Conservation (phyloP, 2,329 filamentous ascomycete genomes). For the Chaetothyriales sp. region DNA sequence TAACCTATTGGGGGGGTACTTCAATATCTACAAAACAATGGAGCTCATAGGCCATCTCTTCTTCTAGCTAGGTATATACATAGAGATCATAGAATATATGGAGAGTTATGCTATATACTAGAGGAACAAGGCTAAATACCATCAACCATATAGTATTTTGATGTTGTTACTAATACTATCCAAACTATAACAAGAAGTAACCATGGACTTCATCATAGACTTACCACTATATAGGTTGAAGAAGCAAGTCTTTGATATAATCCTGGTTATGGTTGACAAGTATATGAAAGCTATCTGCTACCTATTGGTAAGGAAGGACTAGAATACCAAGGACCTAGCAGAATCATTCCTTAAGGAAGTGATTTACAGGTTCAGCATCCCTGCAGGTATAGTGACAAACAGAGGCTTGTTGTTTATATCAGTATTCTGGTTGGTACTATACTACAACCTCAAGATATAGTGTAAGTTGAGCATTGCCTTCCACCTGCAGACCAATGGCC, state of each 20-base stretch:
- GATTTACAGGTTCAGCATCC: conserved; percentile 3
- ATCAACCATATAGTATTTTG: conserved; percentile 4
- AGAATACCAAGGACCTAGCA: conserved; percentile 1
- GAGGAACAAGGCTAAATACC: conserved; percentile 1
- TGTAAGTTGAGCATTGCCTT: conserved; percentile 4
- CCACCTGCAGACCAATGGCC: too few species aligned
- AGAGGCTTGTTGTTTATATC: conserved; percentile 3
- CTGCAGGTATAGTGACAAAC: conserved; percentile 3
- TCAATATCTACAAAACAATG: background rate
- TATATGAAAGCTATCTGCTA: conserved; percentile 3
- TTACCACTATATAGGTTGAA: background rate
- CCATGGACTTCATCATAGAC: conserved; percentile 5
- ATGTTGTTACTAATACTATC: background rate
- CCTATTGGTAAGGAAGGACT: too few species aligned
- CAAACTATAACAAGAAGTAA: conserved; percentile 2
- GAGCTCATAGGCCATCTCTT: conserved; percentile 2
- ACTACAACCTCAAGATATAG: conserved; percentile 1
- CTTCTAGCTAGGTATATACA: conserved; percentile 1
- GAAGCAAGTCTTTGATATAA: conserved; percentile 1
- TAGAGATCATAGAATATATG: conserved; percentile 4
- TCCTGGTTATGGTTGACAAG: conserved; percentile 5
- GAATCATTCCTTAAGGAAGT: conserved; percentile 6
- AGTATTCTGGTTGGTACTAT: conserved; percentile 3
- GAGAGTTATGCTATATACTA: conserved; percentile 4
- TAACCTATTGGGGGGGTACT: conserved; percentile 4